phyloP scores from a whole-genome alignment of 768 basidiomycete species.

The Phanerochaete carnosa region DNA sequence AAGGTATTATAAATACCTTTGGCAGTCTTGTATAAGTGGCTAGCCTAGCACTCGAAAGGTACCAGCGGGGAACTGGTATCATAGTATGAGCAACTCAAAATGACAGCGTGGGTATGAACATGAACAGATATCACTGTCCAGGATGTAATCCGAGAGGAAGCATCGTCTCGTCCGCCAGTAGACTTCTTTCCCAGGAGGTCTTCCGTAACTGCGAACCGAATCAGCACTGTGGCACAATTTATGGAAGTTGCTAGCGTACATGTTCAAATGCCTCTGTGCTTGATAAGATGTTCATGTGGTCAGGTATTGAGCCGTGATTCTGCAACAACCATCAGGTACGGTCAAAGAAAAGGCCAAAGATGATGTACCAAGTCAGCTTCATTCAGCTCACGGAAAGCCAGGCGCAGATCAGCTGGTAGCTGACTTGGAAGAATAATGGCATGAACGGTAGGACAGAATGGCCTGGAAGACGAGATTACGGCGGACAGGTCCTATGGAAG shows the following conservation, averaged over 20 bases:
- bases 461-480: slow-evolving; percentile 48
- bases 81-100: neutral
- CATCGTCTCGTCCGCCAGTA: slow-evolving; percentile 29
- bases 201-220: slow-evolving; percentile 43
- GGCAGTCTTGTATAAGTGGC: too few species aligned
- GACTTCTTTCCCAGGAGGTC: slow-evolving; percentile 45
- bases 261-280: slow-evolving; percentile 53
- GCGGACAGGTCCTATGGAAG: slow-evolving; percentile 48
- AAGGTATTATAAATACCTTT: too few species aligned
- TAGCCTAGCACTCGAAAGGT: too few species aligned
- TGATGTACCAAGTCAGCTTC: slow-evolving; percentile 49
- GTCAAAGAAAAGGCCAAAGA: neutral
- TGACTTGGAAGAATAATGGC: slow-evolving; percentile 70
- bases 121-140: slow-evolving; percentile 3
- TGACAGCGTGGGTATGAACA: slow-evolving; percentile 9
- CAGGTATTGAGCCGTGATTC: slow-evolving; percentile 50
- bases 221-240: slow-evolving; percentile 9
- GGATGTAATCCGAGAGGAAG: slow-evolving; percentile 42
- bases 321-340: slow-evolving; percentile 13
- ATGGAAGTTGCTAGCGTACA: slow-evolving; percentile 37
- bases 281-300: slow-evolving; percentile 77
- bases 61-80: neutral
- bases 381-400: slow-evolving; percentile 68
- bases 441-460: slow-evolving; percentile 74
- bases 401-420: slow-evolving; percentile 65